phyloP scores from a whole-genome alignment of 768 basidiomycete genomes.

The Tephrocybe rancida region DNA sequence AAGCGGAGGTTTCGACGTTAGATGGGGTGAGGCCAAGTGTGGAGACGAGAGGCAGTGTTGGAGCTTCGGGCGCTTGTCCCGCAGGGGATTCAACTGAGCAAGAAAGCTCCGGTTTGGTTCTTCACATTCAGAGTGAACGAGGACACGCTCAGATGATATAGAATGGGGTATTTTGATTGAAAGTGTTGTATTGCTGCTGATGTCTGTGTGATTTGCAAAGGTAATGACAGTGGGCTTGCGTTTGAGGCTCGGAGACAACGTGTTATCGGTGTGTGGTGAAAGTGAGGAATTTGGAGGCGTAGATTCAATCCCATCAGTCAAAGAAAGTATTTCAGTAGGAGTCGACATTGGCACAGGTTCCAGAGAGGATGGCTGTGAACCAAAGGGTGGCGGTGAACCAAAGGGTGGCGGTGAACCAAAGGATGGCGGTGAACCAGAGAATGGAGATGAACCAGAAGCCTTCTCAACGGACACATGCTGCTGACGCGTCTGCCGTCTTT shows the following conservation, averaged over 20 bases:
- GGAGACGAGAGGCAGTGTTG: conserved; percentile 29
- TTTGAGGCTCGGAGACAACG: conserved; percentile 3
- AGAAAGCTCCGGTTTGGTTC: conserved; percentile 21
- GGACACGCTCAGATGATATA: conserved; percentile 9
- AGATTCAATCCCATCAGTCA: neutral
- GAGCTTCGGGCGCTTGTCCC: conserved; percentile 26
- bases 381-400: neutral
- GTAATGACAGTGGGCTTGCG: conserved; percentile 13
- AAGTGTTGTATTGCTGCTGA: neutral
- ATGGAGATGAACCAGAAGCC: too few species aligned
- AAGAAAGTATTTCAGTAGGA: neutral
- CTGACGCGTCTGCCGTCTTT: conserved; percentile 2
- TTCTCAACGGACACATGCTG: neutral
- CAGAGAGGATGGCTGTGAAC: neutral
- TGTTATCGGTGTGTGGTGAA: neutral
- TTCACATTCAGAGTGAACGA: conserved; percentile 13
- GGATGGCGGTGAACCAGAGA: too few species aligned
- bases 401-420: neutral
- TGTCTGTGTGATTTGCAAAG: conserved; percentile 3
- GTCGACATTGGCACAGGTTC: neutral
- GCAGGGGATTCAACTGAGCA: conserved; percentile 26
- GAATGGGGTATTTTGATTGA: neutral
- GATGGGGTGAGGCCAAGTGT: conserved; percentile 21
- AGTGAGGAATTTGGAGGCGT: neutral
- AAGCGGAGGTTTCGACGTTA: conserved; percentile 14